Base-by-base conservation (phyloP, 192 early-diverging fungal genomes). In the Mortierella alpina region DNA sequence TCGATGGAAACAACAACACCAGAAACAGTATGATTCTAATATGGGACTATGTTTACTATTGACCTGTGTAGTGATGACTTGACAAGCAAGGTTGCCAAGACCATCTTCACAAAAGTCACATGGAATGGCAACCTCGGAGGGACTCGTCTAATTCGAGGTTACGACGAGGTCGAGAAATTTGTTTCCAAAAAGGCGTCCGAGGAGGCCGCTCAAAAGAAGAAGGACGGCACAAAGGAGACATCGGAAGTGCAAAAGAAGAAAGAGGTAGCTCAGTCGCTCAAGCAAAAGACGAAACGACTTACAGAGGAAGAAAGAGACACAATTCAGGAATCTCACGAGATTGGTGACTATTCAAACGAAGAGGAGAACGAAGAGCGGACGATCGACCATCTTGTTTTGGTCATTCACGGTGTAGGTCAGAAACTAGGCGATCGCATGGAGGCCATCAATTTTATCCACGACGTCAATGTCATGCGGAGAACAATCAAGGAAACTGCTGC, bases 361-460 rank as follows among this genome's bases (percentile, higher is more conserved):
- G 88, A 78, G 75, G 90, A 91, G 56, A 85, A 85, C 18, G 88
- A 91, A 10, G 92, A 92, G 54, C 83, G 93, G 40, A 84, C 83
- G 12, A 91, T 96, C 59, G 86, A 94, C 68, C 95, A 96, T 75
- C 68, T 96, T 11, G 82, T 96, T 8, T 84, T 96, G 62, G 94
- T 93, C 11, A 90, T 96, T 76, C 95, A 96, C 66, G 95, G 95
- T 82, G 91, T 96, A 59, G 95, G 95, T 20, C 95, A 96, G 71
- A 96, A 95, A 66, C 82, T 96, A 14, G 86, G 90, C 31, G 93
- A 95, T 59, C 75, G 86, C 39, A 84, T 95, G 65, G 87, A 90
- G 45, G 87, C 86, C 1, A 88, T 96, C 66, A 90, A 90, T 40
- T 90, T 90, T 80, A 82, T 90, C 13, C 85, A 88, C 70, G 93